Evolutionary conservation across 2,329 filamentous ascomycete genomes (phyloP), one percentile per base, ranked within the genome.

Genomic region (Fusarium setosum): DNA sequence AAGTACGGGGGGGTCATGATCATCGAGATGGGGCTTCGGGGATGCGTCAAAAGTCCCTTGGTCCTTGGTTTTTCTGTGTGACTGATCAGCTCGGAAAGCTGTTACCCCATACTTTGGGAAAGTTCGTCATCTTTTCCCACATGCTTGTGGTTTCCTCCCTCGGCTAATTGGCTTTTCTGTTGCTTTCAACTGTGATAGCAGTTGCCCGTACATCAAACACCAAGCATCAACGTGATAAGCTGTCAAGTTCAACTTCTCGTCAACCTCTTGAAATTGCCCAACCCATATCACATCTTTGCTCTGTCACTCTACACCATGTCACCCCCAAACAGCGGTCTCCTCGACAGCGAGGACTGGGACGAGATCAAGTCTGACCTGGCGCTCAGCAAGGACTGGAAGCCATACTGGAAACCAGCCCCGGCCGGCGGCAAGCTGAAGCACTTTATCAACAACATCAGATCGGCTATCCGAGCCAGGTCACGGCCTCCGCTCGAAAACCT

Each of bases 341-440:
- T 80, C 13, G 74, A 77, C 50, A 71, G 69, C 60, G 68, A 71
- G 17, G 72, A 75, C 18, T 78, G 77, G 77, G 75, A 78, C 24
- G 73, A 75, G 2, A 65, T 72, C 49, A 74, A 72, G 42, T 49
- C 61, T 4, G 59, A 68, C 23, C 52, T 67, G 11, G 60, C 59
- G 6, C 57, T 68, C 17, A 67, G 65, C 21, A 69, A 68, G 6
- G 42, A 62, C 50, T 74, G 61, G 69, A 71, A 67, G 9, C 58
- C 61, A 21, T 62, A 66, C 38, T 76, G 74, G 74, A 77, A 71
- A 53, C 74, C 75, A 21, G 60, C 70, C 2, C 56, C 50, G 26
- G 58, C 71, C 10, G 57, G 67, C 1, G 50, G 50, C 21, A 67
- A 35, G 20, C 26, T 60, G 29, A 59, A 56, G 4, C 48, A 65